phyloP scores from a whole-genome alignment of 2,329 filamentous ascomycete genomes.

The Cercospora nicotianae region DNA sequence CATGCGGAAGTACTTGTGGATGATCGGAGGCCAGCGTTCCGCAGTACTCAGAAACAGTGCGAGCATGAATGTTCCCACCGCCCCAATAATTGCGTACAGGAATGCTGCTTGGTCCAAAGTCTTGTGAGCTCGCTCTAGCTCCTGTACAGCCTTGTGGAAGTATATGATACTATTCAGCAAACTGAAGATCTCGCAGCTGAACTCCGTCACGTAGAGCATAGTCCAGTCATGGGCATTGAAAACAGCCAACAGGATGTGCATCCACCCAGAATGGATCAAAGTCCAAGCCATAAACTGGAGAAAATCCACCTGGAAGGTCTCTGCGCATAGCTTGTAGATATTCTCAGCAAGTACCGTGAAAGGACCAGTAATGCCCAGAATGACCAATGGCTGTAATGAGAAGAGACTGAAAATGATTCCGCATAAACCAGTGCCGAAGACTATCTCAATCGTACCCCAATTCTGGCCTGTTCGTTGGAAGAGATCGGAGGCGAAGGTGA shows the following conservation, averaged over 20 bases:
- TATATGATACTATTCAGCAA: slow-evolving; percentile 68
- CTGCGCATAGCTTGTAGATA: slow-evolving; percentile 59
- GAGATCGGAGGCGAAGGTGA: slow-evolving; percentile 66
- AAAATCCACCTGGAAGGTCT: slow-evolving; percentile 60
- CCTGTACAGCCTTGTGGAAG: slow-evolving; percentile 63
- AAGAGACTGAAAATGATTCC: slow-evolving; percentile 62
- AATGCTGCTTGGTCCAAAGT: slow-evolving; percentile 62
- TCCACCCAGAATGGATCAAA: slow-evolving; percentile 65
- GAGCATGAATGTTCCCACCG: slow-evolving; percentile 62
- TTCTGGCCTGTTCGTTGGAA: slow-evolving; percentile 62
- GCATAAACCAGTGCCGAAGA: slow-evolving; percentile 65
- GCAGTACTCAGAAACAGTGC: slow-evolving; percentile 63
- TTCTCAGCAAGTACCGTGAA: slow-evolving; percentile 68
- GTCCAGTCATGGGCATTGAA: slow-evolving; percentile 70
- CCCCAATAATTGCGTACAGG: slow-evolving; percentile 64
- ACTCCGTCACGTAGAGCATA: slow-evolving; percentile 68
- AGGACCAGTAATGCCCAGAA: slow-evolving; percentile 65
- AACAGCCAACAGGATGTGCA: slow-evolving; percentile 63
- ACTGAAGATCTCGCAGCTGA: slow-evolving; percentile 66
- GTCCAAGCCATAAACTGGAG: slow-evolving; percentile 69
- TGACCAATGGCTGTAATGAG: slow-evolving; percentile 64
- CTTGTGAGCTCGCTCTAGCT: slow-evolving; percentile 60
- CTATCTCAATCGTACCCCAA: slow-evolving; percentile 67
- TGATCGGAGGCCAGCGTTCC: slow-evolving; percentile 51
- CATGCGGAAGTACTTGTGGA: slow-evolving; percentile 57